Base-by-base conservation (phyloP, 345 rosid genomes). In the Murraya paniculata region DNA sequence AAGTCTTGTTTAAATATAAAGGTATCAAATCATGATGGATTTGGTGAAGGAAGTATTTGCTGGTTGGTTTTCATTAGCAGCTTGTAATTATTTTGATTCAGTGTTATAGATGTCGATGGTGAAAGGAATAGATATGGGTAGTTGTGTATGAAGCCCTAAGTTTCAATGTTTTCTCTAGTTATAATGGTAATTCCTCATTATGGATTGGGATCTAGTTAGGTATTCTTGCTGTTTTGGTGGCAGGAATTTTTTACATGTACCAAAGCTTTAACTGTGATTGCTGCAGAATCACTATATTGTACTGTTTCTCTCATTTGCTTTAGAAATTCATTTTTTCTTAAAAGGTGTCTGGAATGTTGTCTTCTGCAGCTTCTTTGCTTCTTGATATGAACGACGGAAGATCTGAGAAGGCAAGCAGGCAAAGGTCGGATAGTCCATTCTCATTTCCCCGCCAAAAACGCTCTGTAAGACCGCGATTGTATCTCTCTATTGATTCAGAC, bases 361-460 rank as follows among this genome's bases (percentile, higher is more conserved):
- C 76, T 77, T 83, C 53, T 88, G 93, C 96, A 93, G 98, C 94
- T 73, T 87, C 98, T 77, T 86, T 90, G 84, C 91, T 87, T 82
- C 89, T 90, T 73, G 97, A 91, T 58, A 88, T 89, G 93, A 91
- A 89, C 81, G 90, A 89, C 68, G 85, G 84, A 81, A 89, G 91
- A 88, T 81, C 87, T 57, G 93, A 87, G 78, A 96, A 84, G 84
- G 83, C 90, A 64, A 90, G 86, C 82, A 87, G 88, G 84, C 90
- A 83, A 81, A 91, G 94, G 88, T 85, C 93, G 27, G 94, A 90
- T 39, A 85, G 90, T 61, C 91, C 92, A 27, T 90, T 91, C 87
- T 83, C 89, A 74, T 88, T 92, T 82, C 98, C 95, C 56, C 94
- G 92, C 24, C 92, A 88, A 86, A 94, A 94, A 85, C 98, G 99